Percentiles rank a stretch among this genome's conserved stretches.
Conservation (phyloP, 306 rosid species). For the Lupinus albus region DNA sequence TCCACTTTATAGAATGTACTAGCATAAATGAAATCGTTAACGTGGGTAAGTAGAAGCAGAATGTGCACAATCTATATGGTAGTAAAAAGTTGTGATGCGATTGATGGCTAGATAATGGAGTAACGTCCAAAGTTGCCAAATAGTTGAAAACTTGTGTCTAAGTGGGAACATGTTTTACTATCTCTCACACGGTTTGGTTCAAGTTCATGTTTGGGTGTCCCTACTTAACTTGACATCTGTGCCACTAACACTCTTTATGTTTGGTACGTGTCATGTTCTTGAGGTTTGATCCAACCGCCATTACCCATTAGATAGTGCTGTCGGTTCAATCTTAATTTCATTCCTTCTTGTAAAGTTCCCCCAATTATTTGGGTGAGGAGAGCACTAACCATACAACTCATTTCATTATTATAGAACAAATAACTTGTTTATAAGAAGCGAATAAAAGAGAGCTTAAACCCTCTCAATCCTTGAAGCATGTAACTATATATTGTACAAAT, state of each 20-base stretch:
- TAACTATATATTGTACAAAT: background rate
- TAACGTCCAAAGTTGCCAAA: background rate
- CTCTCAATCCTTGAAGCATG: background rate
- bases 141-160: no score
- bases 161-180: no score
- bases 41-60: background rate
- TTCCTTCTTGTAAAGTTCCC: background rate
- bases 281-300: background rate
- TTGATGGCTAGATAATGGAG: background rate
- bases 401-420: background rate
- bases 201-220: background rate
- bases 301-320: constrained; percentile 1
- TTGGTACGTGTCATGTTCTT: background rate
- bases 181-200: constrained; percentile 1
- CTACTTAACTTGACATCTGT: background rate
- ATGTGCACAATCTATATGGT: background rate
- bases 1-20: background rate
- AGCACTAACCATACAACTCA: background rate
- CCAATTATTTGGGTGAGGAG: background rate
- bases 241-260: background rate
- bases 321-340: background rate
- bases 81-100: background rate
- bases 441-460: background rate
- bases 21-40: background rate
- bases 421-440: background rate